Conservation (phyloP, 345 rosid genomes). For the Populus davidiana region DNA sequence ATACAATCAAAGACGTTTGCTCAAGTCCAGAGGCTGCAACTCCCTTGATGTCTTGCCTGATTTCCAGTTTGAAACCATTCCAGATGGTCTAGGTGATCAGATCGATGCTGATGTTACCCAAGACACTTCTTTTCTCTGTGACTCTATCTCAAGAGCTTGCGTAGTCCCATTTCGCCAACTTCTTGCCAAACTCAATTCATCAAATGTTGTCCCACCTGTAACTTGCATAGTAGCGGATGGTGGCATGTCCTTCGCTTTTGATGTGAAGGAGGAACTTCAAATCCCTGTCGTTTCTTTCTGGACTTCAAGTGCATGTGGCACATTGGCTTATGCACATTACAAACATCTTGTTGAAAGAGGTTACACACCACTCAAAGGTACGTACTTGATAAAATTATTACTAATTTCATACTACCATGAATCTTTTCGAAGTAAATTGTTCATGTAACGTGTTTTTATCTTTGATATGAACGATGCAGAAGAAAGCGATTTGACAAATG, state of each 20-base stretch:
- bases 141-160: not conserved
- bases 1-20: not conserved
- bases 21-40: not conserved
- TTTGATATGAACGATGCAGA: not conserved
- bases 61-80: not conserved
- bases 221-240: not conserved
- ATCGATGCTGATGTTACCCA: not conserved
- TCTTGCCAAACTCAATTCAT: not conserved
- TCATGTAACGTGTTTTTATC: not conserved
- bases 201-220: not conserved
- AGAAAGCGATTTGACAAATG: slow-evolving; percentile 1
- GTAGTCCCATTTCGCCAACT: not conserved
- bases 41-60: slow-evolving; percentile 2
- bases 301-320: not conserved
- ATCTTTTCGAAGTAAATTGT: not conserved
- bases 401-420: too few species aligned
- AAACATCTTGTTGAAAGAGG: not conserved
- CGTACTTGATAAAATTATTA: too few species aligned
- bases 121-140: not conserved
- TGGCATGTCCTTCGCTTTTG: not conserved
- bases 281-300: not conserved
- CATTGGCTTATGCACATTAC: not conserved
- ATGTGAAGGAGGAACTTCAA: not conserved
- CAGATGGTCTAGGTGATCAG: not conserved
- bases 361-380: not conserved